Conservation (phyloP, 2,329 filamentous ascomycete species). For the Trichoderma brevicompactum region DNA sequence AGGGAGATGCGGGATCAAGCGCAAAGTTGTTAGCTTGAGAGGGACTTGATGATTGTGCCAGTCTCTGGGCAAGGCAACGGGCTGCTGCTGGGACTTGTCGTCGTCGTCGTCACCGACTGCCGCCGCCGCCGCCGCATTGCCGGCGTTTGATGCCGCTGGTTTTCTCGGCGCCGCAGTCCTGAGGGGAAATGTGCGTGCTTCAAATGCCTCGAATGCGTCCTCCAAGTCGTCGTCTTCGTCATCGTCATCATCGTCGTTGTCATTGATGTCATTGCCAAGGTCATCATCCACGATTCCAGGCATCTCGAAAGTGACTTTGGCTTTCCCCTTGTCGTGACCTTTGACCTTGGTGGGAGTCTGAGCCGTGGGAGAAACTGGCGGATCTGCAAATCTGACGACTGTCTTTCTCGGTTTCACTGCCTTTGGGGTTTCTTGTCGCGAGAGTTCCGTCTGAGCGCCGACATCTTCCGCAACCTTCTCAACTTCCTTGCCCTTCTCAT, state of each 20-base stretch:
- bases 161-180: neutral
- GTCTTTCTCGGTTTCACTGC: neutral
- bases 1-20: conserved; percentile 55
- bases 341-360: conserved; percentile 9
- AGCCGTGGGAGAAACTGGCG: neutral
- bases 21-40: conserved; percentile 57
- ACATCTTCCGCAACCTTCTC: neutral
- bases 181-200: conserved; percentile 42
- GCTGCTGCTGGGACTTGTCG: conserved; percentile 30
- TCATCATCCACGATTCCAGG: neutral
- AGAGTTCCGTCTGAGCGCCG: neutral
- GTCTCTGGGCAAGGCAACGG: conserved; percentile 47
- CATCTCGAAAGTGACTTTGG: neutral
- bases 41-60: conserved; percentile 49
- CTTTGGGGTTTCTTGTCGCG: conserved; percentile 10
- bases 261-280: neutral
- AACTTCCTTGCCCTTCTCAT: conserved; percentile 27
- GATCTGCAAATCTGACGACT: neutral
- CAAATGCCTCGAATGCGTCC: conserved; percentile 46
- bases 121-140: conserved; percentile 9
- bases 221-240: conserved; percentile 33
- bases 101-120: neutral
- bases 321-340: neutral
- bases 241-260: neutral
- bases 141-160: neutral